Base-by-base conservation (phyloP, 106 monocot species). In the Narthecium ossifragum region DNA sequence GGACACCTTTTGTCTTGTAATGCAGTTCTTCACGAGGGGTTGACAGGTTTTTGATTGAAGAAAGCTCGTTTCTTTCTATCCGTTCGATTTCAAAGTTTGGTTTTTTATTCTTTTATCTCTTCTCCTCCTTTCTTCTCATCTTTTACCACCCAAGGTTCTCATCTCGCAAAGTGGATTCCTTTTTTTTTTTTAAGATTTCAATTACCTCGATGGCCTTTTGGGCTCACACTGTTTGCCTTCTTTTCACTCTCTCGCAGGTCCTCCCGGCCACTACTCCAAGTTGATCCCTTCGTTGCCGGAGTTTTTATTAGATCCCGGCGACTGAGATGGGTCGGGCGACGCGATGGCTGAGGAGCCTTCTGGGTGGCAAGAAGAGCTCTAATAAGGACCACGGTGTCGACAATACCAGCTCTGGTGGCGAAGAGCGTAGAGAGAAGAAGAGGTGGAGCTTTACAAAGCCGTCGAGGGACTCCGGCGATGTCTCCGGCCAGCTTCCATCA, bases 361-460 rank as follows among this genome's bases (percentile, higher is more conserved):
- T 80, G 26, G 71, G 78, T 15, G 75, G 85, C 18, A 79, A 73
- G 69, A 83, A 78, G 68, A 77, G n/a, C n/a, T n/a, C n/a, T n/a
- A 66, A 21, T 20, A 55, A 34, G 22, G 18, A 25, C 41, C 27
- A 41, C 26, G 26, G 8, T 31, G 31, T 17, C 14, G 43, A 43
- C 43, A 43, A 43, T 13, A n/a, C n/a, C n/a, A n/a, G n/a, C n/a
- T n/a, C 26, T 27, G 31, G 25, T 33, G 69, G 66, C 20, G 41
- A 54, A 2, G 61, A 64, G 6, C 36, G 61, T 30, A 71, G 57
- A 60, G 85, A 85, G 60, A 93, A 83, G 73, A 90, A 80, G 68
- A 51, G 86, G 53, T 83, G 90, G 85, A 86, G 90, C 68, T 85
- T 96, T 59, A 56, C 47, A 15, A 80, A 75, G 60, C 57, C 82